A percentile compares a stretch with the other conserved stretches of the same genome.
Conservation (phyloP, 192 early-diverging fungal species). For the Backusella liffmaniae region DNA sequence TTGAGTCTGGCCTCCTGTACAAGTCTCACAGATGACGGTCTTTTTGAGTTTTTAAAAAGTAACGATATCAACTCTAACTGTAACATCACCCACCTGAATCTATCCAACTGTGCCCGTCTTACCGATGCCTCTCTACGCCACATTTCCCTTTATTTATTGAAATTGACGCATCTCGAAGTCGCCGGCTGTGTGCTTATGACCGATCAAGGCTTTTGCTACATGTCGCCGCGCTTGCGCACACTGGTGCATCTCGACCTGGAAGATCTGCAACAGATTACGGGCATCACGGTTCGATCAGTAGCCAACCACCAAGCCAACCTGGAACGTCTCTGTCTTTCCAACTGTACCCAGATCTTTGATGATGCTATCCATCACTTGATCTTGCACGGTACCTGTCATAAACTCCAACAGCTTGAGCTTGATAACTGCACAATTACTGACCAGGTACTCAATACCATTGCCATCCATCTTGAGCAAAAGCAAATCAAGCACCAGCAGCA, state of each 20-base stretch:
- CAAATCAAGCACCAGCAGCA: conserved; percentile 34
- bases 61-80: not conserved
- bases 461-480: conserved; percentile 38
- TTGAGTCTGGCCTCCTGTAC: conserved; percentile 44
- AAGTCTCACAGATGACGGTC: conserved; percentile 36
- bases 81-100: conserved; percentile 38
- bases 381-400: conserved; percentile 25
- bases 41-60: conserved; percentile 37
- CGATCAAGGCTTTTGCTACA: conserved; percentile 37
- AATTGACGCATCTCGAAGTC: conserved; percentile 48
- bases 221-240: conserved; percentile 24
- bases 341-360: conserved; percentile 38
- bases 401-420: conserved; percentile 43
- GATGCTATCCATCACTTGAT: conserved; percentile 34
- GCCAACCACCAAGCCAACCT: conserved; percentile 31
- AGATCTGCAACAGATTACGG: conserved; percentile 34
- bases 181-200: conserved; percentile 42
- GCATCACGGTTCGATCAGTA: conserved; percentile 25
- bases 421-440: conserved; percentile 51
- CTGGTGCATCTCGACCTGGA: conserved; percentile 39
- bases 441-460: conserved; percentile 41
- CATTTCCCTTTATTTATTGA: conserved; percentile 27
- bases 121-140: conserved; percentile 36
- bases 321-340: conserved; percentile 34
- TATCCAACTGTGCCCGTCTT: conserved; percentile 43